A percentile compares a stretch with the other conserved stretches of the same genome.
These are phyloP conservation scores for Emmonsiellopsis sp. DNA, from an alignment of 2,329 filamentous ascomycete species.

Conservation along the genomic window DNA sequence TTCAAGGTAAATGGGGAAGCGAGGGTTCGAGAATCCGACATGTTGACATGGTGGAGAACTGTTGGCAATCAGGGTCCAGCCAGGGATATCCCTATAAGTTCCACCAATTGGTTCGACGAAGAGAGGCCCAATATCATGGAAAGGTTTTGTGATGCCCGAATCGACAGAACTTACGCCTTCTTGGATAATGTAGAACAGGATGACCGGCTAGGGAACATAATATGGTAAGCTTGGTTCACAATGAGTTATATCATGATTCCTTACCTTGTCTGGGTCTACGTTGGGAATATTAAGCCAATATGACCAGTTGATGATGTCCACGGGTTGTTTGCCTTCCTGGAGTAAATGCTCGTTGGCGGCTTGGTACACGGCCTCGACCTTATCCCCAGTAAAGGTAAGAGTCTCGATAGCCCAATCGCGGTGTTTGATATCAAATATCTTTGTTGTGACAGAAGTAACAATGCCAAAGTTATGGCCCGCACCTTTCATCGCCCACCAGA, in stretches of 20 bases:
- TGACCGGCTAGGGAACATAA: conserved; percentile 17
- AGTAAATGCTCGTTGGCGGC: conserved; percentile 39
- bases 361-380: conserved; percentile 42
- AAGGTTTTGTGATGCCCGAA: conserved; percentile 34
- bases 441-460: conserved; percentile 40
- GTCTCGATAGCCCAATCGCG: conserved; percentile 32
- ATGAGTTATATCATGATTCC: neutral
- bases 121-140: conserved; percentile 35
- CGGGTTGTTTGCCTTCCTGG: conserved; percentile 35
- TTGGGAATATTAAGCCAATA: conserved; percentile 19
- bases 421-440: conserved; percentile 38
- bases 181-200: conserved; percentile 24
- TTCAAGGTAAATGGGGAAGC: conserved; percentile 38
- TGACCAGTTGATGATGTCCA: conserved; percentile 42
- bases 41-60: conserved; percentile 36
- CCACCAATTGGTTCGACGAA: conserved; percentile 25
- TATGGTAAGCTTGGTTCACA: neutral
- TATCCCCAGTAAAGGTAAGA: conserved; percentile 40
- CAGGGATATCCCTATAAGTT: conserved; percentile 38
- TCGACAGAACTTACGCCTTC: conserved; percentile 33
- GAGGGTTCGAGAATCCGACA: conserved; percentile 30
- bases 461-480: conserved; percentile 54
- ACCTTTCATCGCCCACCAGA: conserved; percentile 50
- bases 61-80: conserved; percentile 35
- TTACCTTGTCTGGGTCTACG: conserved; percentile 19